Conservation (phyloP, 768 basidiomycete species). For the Krasilnikovozyma curviuscula region DNA sequence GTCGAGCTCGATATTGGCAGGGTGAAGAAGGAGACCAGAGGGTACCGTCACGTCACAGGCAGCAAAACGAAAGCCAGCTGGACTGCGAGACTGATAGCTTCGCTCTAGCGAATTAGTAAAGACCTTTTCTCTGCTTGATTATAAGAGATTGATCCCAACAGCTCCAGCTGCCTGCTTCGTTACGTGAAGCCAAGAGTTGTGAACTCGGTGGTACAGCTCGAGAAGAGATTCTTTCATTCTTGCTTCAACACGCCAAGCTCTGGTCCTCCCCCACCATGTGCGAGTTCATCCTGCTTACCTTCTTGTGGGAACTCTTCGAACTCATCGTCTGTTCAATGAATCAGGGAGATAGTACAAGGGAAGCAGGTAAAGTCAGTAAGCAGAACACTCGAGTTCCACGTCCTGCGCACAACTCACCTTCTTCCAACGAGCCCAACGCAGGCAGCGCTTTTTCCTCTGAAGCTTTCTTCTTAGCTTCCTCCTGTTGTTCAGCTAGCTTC, state of each 20-base stretch:
- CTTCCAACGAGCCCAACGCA: constrained; percentile 75
- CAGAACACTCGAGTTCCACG: too few relatives aligned
- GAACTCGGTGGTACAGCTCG: not conserved
- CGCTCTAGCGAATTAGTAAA: not conserved
- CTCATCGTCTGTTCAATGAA: too few relatives aligned
- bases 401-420: too few relatives aligned
- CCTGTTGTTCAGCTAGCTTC: too few relatives aligned
- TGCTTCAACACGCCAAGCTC: not conserved
- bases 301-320: constrained; percentile 35
- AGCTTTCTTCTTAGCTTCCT: constrained; percentile 16
- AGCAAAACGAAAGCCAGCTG: not conserved
- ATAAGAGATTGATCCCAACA: not conserved
- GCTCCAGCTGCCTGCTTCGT: not conserved
- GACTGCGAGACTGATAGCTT: not conserved
- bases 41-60: not conserved
- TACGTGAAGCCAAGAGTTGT: constrained; percentile 46
- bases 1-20: too few relatives aligned
- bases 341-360: too few relatives aligned
- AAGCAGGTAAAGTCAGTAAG: too few relatives aligned
- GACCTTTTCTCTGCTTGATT: not conserved
- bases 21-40: not conserved
- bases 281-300: constrained; percentile 16
- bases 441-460: too few relatives aligned
- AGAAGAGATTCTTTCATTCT: not conserved
- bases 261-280: not conserved